A percentile compares a stretch with the other conserved stretches of the same genome.
Conservation (phyloP, 2,329 filamentous ascomycete genomes). For the Fusarium graminum region DNA sequence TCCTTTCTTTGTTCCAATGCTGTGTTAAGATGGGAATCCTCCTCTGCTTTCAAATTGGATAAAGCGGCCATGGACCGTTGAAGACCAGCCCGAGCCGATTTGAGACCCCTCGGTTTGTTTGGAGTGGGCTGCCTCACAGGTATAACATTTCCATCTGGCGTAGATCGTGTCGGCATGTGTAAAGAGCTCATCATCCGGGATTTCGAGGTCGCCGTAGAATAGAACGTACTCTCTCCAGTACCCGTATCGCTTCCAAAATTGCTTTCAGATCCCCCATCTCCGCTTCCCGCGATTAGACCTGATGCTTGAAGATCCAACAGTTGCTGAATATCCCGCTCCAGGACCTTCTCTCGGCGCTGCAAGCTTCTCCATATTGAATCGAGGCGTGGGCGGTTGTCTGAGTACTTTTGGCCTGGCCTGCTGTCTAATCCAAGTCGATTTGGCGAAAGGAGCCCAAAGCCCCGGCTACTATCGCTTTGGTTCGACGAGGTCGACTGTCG, state of each 20-base stretch:
- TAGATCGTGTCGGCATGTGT: slow-evolving; percentile 56
- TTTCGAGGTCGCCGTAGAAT: slow-evolving; percentile 56
- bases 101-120: slow-evolving; percentile 66
- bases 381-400: slow-evolving; percentile 50
- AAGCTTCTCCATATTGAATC: slow-evolving; percentile 64
- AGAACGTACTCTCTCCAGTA: slow-evolving; percentile 58
- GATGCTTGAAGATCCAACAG: slow-evolving; percentile 64
- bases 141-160: slow-evolving; percentile 64
- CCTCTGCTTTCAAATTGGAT: slow-evolving; percentile 75
- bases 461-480: slow-evolving; percentile 27
- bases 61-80: slow-evolving; percentile 73
- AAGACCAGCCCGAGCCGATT: slow-evolving; percentile 74
- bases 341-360: slow-evolving; percentile 59
- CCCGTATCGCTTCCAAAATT: slow-evolving; percentile 55
- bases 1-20: slow-evolving; percentile 69
- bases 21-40: slow-evolving; percentile 70
- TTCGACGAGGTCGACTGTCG: slow-evolving; percentile 23
- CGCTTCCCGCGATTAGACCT: slow-evolving; percentile 58
- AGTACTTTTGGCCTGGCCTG: slow-evolving; percentile 52
- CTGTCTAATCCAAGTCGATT: slow-evolving; percentile 33
- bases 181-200: slow-evolving; percentile 59
- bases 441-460: slow-evolving; percentile 34
- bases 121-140: slow-evolving; percentile 69
- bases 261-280: slow-evolving; percentile 40
- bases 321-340: slow-evolving; percentile 63